A percentile compares a stretch with the other conserved stretches of the same genome.
Conservation (phyloP, 306 rosid genomes). For the Cicer judaicum region DNA sequence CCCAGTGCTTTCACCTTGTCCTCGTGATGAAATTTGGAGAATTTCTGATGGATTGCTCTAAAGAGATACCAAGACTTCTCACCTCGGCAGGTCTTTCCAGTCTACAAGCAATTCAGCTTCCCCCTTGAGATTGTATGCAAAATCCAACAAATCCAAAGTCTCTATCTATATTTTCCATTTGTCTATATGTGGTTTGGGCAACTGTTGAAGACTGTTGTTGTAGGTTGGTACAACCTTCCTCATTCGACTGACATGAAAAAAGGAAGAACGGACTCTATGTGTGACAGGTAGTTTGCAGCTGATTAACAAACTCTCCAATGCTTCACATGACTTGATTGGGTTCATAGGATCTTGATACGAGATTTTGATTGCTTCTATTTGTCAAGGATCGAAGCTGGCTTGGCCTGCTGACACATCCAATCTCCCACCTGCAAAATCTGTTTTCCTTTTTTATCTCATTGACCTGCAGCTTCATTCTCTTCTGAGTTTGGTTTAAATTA, state of each 20-base stretch:
- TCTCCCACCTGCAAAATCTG: background rate
- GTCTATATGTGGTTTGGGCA: background rate
- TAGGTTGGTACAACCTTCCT: background rate
- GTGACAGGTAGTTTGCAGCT: background rate
- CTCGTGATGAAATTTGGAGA: background rate
- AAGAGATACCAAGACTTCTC: slow-evolving; percentile 10
- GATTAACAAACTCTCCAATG: background rate
- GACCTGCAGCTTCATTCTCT: background rate
- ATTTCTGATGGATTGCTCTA: background rate
- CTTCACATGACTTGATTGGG: background rate
- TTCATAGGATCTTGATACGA: background rate
- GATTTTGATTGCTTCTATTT: background rate
- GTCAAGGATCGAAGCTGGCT: background rate
- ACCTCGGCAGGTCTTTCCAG: background rate
- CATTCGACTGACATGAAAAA: slow-evolving; percentile 14
- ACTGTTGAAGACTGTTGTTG: background rate
- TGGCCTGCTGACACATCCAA: background rate
- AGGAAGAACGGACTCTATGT: background rate
- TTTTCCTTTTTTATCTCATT: background rate
- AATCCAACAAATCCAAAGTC: background rate
- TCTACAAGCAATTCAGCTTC: background rate
- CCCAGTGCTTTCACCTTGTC: background rate
- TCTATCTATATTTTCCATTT: background rate
- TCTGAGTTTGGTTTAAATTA: background rate
- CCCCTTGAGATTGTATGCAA: background rate